Base-by-base conservation (phyloP, 2,329 filamentous ascomycete species). In the Colletotrichum musae region DNA sequence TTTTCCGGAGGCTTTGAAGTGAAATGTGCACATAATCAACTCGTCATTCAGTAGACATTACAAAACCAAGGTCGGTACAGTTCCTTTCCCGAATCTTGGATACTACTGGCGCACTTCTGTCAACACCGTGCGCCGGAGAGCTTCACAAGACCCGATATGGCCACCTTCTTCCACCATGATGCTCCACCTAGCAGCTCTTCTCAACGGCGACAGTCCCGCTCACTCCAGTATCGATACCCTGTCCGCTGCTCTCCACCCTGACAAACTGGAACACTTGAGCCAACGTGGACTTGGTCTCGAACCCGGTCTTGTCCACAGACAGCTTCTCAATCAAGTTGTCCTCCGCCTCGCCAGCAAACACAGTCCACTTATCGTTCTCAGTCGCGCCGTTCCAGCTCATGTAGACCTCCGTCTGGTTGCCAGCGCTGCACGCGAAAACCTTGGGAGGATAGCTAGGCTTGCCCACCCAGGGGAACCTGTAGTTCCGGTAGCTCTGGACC, bases 401-500 rank as follows among this genome's bases (percentile, higher is more conserved):
- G 71, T 80, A 85, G 6, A 66, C 64, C 64, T 66, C 64, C 10
- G 64, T 66, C 32, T 62, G 57, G 64, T 66, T 66, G 21, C 18
- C 48, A 6, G 12, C 21, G 43, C 41, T 45, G 50, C 64, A 62
- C 24, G 64, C 64, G 21, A 66, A 66, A 3, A 51, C 51, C 43
- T 66, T 66, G 26, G 58, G 64, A 10, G 50, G 18, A 32, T 64
- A 70, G 58, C 45, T 50, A 3, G 87, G 86, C n/a, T 79, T 76
- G 1, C 84, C 86, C 2, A 81, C 81, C 87, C 88, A 91, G 58
- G 83, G 79, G 72, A 81, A 84, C 73, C 87, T 87, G 75, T 85
- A 86, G 12, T 83, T 84, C 28, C 88, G 83, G 73, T 90, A 91
- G 65, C 85, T 87, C 73, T 85, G 82, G 3, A 86, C 82, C 70